Conservation (phyloP, 148 eudicot genomes). For the Beta vulgaris region DNA sequence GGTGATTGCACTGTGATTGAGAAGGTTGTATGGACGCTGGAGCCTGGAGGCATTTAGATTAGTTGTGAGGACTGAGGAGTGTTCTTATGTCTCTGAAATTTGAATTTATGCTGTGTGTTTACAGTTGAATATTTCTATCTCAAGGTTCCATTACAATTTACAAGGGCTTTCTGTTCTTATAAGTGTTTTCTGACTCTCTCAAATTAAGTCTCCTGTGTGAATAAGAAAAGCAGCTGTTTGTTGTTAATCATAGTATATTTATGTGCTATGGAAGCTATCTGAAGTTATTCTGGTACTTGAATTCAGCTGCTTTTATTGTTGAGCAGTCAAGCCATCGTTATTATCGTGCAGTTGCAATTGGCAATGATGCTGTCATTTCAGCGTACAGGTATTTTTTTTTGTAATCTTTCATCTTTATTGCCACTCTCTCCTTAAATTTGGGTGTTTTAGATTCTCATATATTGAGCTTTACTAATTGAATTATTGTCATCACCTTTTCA, state of each 20-base stretch:
- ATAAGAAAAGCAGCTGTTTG: not conserved
- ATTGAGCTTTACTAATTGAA: not conserved
- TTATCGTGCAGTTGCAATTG: slow-evolving; percentile 79
- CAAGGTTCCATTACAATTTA: not conserved
- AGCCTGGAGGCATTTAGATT: not conserved
- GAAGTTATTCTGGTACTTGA: slow-evolving; percentile 77
- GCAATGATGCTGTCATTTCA: slow-evolving; percentile 89
- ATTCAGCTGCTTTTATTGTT: slow-evolving; percentile 95
- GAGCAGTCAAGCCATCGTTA: slow-evolving; percentile 98
- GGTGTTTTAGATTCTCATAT: not conserved
- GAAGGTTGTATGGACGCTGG: no score
- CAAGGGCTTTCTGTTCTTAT: not conserved
- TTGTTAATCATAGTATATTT: not conserved
- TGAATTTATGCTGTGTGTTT: not conserved
- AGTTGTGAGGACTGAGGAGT: not conserved
- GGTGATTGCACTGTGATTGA: no score
- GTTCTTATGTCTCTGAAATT: not conserved
- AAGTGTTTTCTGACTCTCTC: not conserved
- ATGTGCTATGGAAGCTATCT: slow-evolving; percentile 41
- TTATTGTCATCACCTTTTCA: not conserved
- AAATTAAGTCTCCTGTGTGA: not conserved
- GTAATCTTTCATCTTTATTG: not conserved
- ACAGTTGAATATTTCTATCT: not conserved
- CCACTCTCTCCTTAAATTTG: not conserved
- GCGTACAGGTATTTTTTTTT: slow-evolving; percentile 58